Evolutionary conservation across 225 moss, liverwort and hornwort species (phyloP).

Genomic region (Polytrichum commune): DNA sequence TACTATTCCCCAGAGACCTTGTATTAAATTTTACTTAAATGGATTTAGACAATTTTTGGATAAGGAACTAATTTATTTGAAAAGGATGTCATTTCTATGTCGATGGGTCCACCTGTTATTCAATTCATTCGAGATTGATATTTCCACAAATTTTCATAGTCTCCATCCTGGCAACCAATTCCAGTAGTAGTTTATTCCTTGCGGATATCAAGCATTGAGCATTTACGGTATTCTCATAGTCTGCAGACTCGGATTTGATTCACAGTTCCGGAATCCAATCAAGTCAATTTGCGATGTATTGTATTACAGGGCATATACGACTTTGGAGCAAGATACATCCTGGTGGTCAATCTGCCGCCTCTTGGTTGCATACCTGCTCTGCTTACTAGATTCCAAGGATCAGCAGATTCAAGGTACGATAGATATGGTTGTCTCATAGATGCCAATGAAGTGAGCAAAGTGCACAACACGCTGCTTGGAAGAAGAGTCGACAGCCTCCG

Average conservation of each 20-base stretch:
- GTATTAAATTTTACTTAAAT: not conserved
- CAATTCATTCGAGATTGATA: too few relatives aligned
- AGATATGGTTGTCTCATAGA: constrained; percentile 33
- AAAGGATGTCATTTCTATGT: too few relatives aligned
- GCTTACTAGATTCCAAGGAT: constrained; percentile 26
- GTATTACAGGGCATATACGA: constrained; percentile 18
- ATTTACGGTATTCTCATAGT: too few relatives aligned
- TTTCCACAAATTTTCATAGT: too few relatives aligned
- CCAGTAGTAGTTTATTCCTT: too few relatives aligned
- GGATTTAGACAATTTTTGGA: not conserved
- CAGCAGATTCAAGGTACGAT: constrained; percentile 23
- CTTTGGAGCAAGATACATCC: constrained; percentile 29
- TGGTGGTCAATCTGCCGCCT: constrained; percentile 41
- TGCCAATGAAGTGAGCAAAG: constrained; percentile 35
- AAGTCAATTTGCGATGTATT: too few relatives aligned
- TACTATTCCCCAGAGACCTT: not conserved
- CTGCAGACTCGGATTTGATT: too few relatives aligned
- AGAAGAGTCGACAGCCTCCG: constrained; percentile 27
- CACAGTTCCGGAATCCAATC: too few relatives aligned
- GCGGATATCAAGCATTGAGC: too few relatives aligned
- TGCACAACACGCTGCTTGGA: constrained; percentile 34
- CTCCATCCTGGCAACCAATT: too few relatives aligned
- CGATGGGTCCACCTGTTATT: too few relatives aligned
- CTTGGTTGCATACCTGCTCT: constrained; percentile 44
- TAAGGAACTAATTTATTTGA: too few relatives aligned